phyloP scores from a whole-genome alignment of 1,139 yeast species.

The Meyerozyma elateridarum region DNA sequence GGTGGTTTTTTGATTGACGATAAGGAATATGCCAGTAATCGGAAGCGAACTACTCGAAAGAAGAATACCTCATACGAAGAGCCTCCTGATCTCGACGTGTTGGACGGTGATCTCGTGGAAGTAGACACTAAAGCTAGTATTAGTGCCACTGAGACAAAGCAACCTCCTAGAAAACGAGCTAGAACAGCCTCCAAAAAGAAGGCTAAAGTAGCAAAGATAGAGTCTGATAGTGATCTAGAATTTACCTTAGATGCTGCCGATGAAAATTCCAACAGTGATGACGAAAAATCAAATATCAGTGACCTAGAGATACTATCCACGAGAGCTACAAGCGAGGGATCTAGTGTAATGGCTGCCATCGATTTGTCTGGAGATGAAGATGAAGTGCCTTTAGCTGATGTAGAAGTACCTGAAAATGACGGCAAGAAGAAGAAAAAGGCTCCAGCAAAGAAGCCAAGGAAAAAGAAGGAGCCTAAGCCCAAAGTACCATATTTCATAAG shows the following conservation, averaged over 20 bases:
- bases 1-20: conserved; percentile 46
- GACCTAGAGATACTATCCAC: conserved; percentile 15
- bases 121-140: neutral
- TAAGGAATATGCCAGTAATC: conserved; percentile 4
- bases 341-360: conserved; percentile 21
- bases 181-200: conserved; percentile 7
- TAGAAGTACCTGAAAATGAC: conserved; percentile 8
- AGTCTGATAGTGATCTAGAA: conserved; percentile 20
- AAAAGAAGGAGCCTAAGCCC: conserved; percentile 45
- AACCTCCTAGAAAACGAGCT: conserved; percentile 8
- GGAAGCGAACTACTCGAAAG: conserved; percentile 14
- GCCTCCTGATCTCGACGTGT: conserved; percentile 9
- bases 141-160: conserved; percentile 4
- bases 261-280: conserved; percentile 27
- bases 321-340: conserved; percentile 15
- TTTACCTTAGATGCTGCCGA: conserved; percentile 16
- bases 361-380: conserved; percentile 22
- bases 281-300: conserved; percentile 14
- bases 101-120: conserved; percentile 9
- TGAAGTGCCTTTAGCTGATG: conserved; percentile 23
- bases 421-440: conserved; percentile 12
- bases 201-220: neutral
- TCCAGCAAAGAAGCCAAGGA: conserved; percentile 17
- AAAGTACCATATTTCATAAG: conserved; percentile 66
- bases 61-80: conserved; percentile 9